These are phyloP conservation scores for Nicotiana tomentosiformis DNA, from an alignment of 257 asterid species.

Conservation along the genomic window DNA sequence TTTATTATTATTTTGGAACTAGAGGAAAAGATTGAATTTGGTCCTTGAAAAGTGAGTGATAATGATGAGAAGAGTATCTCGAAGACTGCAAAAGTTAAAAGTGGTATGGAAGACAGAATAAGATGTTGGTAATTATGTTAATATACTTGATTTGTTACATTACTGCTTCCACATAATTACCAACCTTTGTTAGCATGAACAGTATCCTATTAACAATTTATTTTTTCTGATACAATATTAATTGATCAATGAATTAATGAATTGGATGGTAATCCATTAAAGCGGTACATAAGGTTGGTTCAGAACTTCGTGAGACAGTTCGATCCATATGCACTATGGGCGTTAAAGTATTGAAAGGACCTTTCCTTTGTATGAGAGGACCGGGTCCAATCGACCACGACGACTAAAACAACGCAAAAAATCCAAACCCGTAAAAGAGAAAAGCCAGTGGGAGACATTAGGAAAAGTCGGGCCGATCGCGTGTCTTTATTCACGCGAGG, in stretches of 20 bases:
- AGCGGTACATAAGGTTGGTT: too few relatives aligned
- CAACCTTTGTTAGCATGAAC: neutral
- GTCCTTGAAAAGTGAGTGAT: neutral
- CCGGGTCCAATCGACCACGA: too few relatives aligned
- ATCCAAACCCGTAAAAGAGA: too few relatives aligned
- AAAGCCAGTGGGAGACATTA: too few relatives aligned
- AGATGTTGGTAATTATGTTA: conserved; percentile 12
- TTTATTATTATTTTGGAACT: neutral
- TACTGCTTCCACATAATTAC: neutral
- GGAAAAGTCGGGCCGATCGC: too few relatives aligned
- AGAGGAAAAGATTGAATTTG: neutral
- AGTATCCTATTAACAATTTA: neutral
- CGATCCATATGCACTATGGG: fast-evolving
- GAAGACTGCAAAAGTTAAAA: conserved; percentile 13
- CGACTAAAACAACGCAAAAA: too few relatives aligned
- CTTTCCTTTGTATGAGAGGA: too few relatives aligned
- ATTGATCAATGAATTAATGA: too few relatives aligned
- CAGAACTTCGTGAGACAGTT: too few relatives aligned
- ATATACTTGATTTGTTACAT: neutral
- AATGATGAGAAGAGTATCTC: conserved; percentile 15
- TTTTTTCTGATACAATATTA: neutral
- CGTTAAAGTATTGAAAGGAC: too few relatives aligned
- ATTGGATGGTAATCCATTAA: too few relatives aligned
- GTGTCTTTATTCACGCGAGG: too few relatives aligned
- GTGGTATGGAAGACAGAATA: conserved; percentile 9